These are phyloP conservation scores for Coemansia sp. DNA, from an alignment of 371 early-diverging fungal species.

Conservation along the genomic window DNA sequence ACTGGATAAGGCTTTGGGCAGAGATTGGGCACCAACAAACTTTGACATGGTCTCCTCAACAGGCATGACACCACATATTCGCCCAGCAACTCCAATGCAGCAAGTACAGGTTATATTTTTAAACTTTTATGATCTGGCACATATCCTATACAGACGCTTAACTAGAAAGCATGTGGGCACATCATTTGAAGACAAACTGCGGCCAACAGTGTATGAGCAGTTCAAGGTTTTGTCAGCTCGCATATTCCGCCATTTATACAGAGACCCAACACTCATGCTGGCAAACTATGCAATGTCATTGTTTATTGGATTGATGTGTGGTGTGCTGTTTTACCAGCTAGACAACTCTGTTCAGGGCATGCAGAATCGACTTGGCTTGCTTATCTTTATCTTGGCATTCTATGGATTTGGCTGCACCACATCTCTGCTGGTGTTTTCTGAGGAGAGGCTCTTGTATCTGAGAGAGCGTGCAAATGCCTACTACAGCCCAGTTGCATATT, in stretches of 20 bases:
- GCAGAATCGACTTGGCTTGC: slow-evolving; percentile 51
- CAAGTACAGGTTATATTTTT: slow-evolving; percentile 32
- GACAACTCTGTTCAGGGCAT: slow-evolving; percentile 65
- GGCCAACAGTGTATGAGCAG: slow-evolving; percentile 71
- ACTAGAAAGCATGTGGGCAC: slow-evolving; percentile 47
- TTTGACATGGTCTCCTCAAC: slow-evolving; percentile 31
- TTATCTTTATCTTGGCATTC: slow-evolving; percentile 46
- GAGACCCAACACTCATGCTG: slow-evolving; percentile 83
- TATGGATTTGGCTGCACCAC: slow-evolving; percentile 47
- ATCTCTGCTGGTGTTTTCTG: slow-evolving; percentile 52
- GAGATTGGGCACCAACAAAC: slow-evolving; percentile 21
- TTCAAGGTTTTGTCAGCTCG: slow-evolving; percentile 78
- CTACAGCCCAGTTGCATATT: slow-evolving; percentile 48
- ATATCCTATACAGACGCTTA: slow-evolving; percentile 14
- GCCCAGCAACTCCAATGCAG: slow-evolving; percentile 41
- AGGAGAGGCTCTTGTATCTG: slow-evolving; percentile 42
- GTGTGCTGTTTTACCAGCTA: slow-evolving; percentile 79
- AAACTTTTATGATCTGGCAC: slow-evolving; percentile 28
- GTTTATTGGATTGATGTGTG: slow-evolving; percentile 71
- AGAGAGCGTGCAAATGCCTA: slow-evolving; percentile 50
- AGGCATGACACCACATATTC: slow-evolving; percentile 27
- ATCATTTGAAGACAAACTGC: slow-evolving; percentile 41
- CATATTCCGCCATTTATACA: slow-evolving; percentile 84
- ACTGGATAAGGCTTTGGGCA: slow-evolving; percentile 23
- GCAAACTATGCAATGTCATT: slow-evolving; percentile 78